Evolutionary conservation across 2,329 filamentous ascomycete species (phyloP).

Genomic region (Stachybotrys echinatus): DNA sequence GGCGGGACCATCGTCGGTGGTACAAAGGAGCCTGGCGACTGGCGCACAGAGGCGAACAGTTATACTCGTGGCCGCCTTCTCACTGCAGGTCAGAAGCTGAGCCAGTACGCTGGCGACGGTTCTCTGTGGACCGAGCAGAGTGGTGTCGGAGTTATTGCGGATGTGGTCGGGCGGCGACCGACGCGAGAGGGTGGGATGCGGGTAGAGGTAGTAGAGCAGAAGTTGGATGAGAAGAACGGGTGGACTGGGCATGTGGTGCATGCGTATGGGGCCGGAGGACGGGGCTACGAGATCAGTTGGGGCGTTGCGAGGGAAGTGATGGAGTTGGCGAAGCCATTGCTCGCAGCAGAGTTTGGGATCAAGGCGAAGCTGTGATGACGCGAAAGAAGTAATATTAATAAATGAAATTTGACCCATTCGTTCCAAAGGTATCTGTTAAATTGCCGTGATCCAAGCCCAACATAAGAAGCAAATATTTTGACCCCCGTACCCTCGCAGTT

Average conservation of each 20-base stretch:
- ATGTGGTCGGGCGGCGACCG: conserved; percentile 41
- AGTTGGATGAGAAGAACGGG: neutral
- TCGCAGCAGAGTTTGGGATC: neutral
- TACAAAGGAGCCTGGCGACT: conserved; percentile 56
- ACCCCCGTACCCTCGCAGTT: too few relatives aligned
- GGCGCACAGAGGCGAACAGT: conserved; percentile 41
- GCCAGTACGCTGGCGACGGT: neutral
- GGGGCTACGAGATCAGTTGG: conserved; percentile 59
- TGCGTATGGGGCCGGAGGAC: conserved; percentile 55
- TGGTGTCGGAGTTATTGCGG: conserved; percentile 34
- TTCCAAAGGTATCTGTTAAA: too few relatives aligned
- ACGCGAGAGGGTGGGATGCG: conserved; percentile 43
- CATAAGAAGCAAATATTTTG: too few relatives aligned
- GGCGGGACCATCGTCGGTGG: conserved; percentile 63
- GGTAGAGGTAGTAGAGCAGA: conserved; percentile 17
- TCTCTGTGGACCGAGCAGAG: conserved; percentile 3
- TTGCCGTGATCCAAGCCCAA: too few relatives aligned
- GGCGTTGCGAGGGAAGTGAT: conserved; percentile 48
- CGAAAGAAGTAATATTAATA: neutral
- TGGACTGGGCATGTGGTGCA: conserved; percentile 34
- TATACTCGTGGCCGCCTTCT: conserved; percentile 35
- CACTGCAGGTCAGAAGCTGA: neutral
- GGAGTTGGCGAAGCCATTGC: conserved; percentile 7
- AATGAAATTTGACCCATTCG: neutral
- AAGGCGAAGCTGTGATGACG: neutral